Evolutionary conservation across 2,329 filamentous ascomycete genomes (phyloP).

Genomic region (Neonectria hederae): DNA sequence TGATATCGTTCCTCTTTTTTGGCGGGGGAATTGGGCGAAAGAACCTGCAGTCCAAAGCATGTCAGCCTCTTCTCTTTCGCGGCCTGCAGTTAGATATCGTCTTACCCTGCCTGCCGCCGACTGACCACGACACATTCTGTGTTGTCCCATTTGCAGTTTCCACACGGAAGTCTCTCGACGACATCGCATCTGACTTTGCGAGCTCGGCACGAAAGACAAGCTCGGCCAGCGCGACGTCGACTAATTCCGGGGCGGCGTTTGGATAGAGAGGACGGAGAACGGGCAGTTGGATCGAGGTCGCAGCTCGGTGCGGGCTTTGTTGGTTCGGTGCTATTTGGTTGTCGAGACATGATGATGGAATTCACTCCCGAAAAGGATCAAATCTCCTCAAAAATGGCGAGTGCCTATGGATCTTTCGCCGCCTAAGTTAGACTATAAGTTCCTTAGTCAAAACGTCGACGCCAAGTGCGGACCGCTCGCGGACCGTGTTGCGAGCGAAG

Average conservation of each 20-base stretch:
- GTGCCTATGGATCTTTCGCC: too few species aligned
- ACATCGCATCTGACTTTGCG: constrained; percentile 94
- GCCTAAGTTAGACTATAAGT: too few species aligned
- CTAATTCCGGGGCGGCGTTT: constrained; percentile 51
- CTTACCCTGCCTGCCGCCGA: not conserved
- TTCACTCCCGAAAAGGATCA: too few species aligned
- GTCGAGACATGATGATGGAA: too few species aligned
- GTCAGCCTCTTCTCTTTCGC: not conserved
- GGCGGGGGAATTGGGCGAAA: not conserved
- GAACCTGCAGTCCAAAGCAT: not conserved
- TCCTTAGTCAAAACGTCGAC: too few species aligned
- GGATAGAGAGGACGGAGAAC: not conserved
- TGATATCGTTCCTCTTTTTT: not conserved
- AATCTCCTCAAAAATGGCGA: too few species aligned
- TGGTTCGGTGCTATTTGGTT: too few species aligned
- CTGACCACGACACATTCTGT: constrained; percentile 57
- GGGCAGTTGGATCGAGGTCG: too few species aligned
- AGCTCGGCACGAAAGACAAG: constrained; percentile 85
- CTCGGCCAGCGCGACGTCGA: constrained; percentile 85
- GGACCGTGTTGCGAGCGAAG: too few species aligned
- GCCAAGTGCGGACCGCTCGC: too few species aligned
- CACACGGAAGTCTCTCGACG: constrained; percentile 84
- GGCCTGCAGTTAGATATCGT: not conserved
- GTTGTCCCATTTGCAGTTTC: constrained; percentile 82
- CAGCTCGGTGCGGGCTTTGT: too few species aligned